Conservation (phyloP, 108 stramenopile species). For the Aureococcus anophagefferens region DNA sequence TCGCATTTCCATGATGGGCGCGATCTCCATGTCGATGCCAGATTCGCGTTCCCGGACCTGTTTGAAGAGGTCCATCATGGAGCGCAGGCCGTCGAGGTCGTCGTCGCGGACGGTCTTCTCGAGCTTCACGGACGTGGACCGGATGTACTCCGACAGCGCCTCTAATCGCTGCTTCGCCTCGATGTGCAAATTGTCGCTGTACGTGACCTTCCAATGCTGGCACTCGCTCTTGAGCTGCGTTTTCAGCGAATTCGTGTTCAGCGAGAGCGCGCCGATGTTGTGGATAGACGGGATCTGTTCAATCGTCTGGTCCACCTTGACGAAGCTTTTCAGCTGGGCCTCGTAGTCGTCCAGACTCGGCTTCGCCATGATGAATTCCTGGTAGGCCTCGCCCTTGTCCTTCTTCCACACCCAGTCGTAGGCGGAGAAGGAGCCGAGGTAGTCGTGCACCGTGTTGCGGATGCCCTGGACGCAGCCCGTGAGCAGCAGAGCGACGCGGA, state of each 20-base stretch:
- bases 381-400: slow-evolving; percentile 71
- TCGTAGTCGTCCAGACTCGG: slow-evolving; percentile 68
- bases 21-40: slow-evolving; percentile 55
- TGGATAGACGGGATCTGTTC: slow-evolving; percentile 59
- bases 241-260: slow-evolving; percentile 67
- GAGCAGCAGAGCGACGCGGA: slow-evolving; percentile 70
- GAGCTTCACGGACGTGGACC: slow-evolving; percentile 49
- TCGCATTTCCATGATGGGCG: slow-evolving; percentile 78
- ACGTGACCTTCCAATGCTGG: slow-evolving; percentile 62
- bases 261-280: slow-evolving; percentile 74
- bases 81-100: slow-evolving; percentile 66
- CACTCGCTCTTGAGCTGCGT: slow-evolving; percentile 58
- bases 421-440: slow-evolving; percentile 50
- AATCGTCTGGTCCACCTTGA: slow-evolving; percentile 51
- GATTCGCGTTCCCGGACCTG: slow-evolving; percentile 55
- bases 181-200: slow-evolving; percentile 44
- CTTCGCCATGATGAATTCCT: slow-evolving; percentile 51
- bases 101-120: slow-evolving; percentile 18
- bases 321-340: slow-evolving; percentile 51
- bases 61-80: slow-evolving; percentile 65
- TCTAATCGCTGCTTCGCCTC: slow-evolving; percentile 47
- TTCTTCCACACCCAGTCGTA: slow-evolving; percentile 79
- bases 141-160: slow-evolving; percentile 65
- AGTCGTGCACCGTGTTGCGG: slow-evolving; percentile 71
- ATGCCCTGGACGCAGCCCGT: slow-evolving; percentile 78